Percentiles rank a stretch among this genome's conserved stretches.
Conservation (phyloP, 1,139 yeast species). For the Sugiyamaella paludigena region DNA sequence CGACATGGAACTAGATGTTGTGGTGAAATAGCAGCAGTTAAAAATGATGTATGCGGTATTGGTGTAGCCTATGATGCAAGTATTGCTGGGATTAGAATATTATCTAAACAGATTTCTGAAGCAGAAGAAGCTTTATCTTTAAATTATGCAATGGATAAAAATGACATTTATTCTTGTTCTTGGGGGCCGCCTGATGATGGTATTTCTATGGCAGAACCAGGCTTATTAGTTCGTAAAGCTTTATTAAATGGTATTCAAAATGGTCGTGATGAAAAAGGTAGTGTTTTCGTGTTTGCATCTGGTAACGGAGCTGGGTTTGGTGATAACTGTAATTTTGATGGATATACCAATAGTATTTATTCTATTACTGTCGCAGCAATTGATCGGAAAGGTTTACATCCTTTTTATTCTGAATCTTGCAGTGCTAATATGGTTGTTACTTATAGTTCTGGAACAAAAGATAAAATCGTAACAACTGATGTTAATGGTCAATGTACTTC, state of each 20-base stretch:
- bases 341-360: conserved; percentile 93
- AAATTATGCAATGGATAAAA: conserved; percentile 69
- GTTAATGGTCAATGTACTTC: conserved; percentile 65
- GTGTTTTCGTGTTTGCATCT: conserved; percentile 90
- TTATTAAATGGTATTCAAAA: conserved; percentile 78
- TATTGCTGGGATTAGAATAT: conserved; percentile 86
- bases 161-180: conserved; percentile 93
- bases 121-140: conserved; percentile 92
- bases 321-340: conserved; percentile 96
- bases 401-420: conserved; percentile 87
- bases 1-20: conserved; percentile 98
- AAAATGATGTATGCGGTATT: conserved; percentile 83
- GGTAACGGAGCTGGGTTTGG: conserved; percentile 87
- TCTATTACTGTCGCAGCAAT: conserved; percentile 95
- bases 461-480: conserved; percentile 89
- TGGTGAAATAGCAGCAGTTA: conserved; percentile 89
- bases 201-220: conserved; percentile 79
- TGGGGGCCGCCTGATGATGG: conserved; percentile 99
- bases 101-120: conserved; percentile 73
- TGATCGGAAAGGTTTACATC: conserved; percentile 81
- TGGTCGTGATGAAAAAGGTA: conserved; percentile 81
- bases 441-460: conserved; percentile 87
- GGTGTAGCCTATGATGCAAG: conserved; percentile 89
- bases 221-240: conserved; percentile 72
- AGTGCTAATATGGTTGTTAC: conserved; percentile 96